phyloP scores from a whole-genome alignment of 2,329 filamentous ascomycete species.

The Drechslerella stenobrocha region DNA sequence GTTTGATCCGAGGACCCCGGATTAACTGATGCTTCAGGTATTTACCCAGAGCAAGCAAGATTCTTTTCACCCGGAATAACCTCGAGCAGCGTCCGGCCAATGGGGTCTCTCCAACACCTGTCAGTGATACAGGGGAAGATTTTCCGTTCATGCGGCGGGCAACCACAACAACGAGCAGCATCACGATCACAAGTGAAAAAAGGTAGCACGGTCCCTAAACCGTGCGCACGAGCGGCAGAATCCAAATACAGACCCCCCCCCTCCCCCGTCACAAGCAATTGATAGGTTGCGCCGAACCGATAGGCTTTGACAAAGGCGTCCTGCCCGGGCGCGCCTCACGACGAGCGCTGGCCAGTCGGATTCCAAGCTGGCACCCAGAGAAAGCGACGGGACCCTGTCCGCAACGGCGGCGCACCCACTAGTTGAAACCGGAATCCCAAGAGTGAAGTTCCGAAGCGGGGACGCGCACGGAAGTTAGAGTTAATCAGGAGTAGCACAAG shows the following conservation, averaged over 20 bases:
- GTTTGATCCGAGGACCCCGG: constrained; percentile 42
- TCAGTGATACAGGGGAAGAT: constrained; percentile 38
- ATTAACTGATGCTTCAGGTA: constrained; percentile 21
- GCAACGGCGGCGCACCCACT: constrained; percentile 7
- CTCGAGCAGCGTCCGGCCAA: constrained; percentile 18
- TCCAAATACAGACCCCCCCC: no score
- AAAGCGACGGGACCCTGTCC: no score
- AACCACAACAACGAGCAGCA: no score
- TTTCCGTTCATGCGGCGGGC: constrained; percentile 46
- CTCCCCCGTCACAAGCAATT: no score
- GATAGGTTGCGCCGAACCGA: no score
- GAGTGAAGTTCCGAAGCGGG: constrained; percentile 26
- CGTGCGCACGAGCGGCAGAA: no score
- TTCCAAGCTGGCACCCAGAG: constrained; percentile 17
- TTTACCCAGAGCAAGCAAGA: constrained; percentile 45
- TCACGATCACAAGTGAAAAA: no score
- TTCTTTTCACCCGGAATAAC: constrained; percentile 49
- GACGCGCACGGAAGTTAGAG: constrained; percentile 1
- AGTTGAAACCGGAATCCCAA: constrained; percentile 38
- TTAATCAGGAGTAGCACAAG: constrained; percentile 8
- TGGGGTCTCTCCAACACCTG: constrained; percentile 2
- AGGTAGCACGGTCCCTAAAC: no score
- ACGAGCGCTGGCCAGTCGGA: constrained; percentile 24
- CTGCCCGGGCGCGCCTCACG: background rate
- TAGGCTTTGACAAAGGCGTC: background rate